Evolutionary conservation across 257 asterid genomes (phyloP).

Genomic region (Leonotis leonurus): DNA sequence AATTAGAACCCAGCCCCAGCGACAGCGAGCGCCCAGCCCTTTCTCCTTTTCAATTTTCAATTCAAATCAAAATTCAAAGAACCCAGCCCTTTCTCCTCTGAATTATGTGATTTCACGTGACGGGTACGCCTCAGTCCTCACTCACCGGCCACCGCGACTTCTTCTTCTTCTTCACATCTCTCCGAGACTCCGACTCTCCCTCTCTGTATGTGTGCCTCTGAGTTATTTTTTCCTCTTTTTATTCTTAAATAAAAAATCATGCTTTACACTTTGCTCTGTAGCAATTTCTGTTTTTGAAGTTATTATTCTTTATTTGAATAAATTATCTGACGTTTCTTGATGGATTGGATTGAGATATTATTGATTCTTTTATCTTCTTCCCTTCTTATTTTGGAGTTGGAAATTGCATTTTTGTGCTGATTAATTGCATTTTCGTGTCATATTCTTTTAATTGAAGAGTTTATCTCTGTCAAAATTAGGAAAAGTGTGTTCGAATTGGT

Average conservation of each 20-base stretch:
- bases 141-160: slow-evolving; percentile 7
- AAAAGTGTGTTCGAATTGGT: neutral
- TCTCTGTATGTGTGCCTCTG: neutral
- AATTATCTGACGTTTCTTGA: slow-evolving; percentile 2
- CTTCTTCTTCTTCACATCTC: neutral
- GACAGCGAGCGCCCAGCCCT: too few species aligned
- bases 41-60: too few species aligned
- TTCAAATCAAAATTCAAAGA: too few species aligned
- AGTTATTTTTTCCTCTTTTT: neutral
- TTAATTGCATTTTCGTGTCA: neutral
- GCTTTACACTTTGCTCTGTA: neutral
- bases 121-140: slow-evolving; percentile 11
- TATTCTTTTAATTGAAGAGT: neutral
- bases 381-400: neutral
- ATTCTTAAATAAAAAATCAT: neutral
- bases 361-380: neutral
- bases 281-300: neutral
- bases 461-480: neutral
- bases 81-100: too few species aligned
- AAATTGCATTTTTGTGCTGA: neutral
- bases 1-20: too few species aligned
- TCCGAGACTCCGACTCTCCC: too few species aligned
- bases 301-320: neutral
- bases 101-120: neutral
- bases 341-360: neutral